phyloP scores from a whole-genome alignment of 805 yeast species.

The Debaryomyces maramus region DNA sequence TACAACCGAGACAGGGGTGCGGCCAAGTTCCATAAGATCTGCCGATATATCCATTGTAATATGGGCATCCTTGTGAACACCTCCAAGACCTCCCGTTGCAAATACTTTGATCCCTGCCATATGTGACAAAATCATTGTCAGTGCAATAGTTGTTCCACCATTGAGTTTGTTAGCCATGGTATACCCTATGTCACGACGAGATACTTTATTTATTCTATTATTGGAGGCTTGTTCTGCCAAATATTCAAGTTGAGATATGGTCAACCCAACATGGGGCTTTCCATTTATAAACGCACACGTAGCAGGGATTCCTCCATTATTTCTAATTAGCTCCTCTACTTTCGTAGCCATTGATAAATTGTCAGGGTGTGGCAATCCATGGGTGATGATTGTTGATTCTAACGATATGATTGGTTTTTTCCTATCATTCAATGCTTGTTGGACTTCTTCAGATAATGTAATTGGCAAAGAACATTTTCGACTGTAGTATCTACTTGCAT shows the following conservation, averaged over 20 bases:
- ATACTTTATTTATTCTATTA: conserved; percentile 55
- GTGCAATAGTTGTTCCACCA: conserved; percentile 91
- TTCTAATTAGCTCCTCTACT: conserved; percentile 64
- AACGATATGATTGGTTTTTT: conserved; percentile 71
- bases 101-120: conserved; percentile 78
- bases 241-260: conserved; percentile 44
- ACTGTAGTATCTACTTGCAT: too few relatives aligned
- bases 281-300: conserved; percentile 81
- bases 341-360: conserved; percentile 69
- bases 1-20: conserved; percentile 85
- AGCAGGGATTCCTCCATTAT: conserved; percentile 75
- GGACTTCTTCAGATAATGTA: conserved; percentile 50
- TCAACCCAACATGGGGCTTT: conserved; percentile 66
- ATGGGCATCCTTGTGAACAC: conserved; percentile 81
- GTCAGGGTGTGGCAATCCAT: conserved; percentile 82
- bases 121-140: conserved; percentile 80
- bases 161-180: conserved; percentile 60
- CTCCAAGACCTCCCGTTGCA: conserved; percentile 94
- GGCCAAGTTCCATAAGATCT: conserved; percentile 79
- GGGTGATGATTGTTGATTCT: conserved; percentile 86
- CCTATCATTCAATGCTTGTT: conserved; percentile 56
- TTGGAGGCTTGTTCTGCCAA: conserved; percentile 42
- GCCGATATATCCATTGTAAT: conserved; percentile 79
- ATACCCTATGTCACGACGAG: conserved; percentile 76
- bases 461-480: too few relatives aligned